Base-by-base conservation (phyloP, 1,284 basidiomycete genomes). In the Omphalotus olearius region DNA sequence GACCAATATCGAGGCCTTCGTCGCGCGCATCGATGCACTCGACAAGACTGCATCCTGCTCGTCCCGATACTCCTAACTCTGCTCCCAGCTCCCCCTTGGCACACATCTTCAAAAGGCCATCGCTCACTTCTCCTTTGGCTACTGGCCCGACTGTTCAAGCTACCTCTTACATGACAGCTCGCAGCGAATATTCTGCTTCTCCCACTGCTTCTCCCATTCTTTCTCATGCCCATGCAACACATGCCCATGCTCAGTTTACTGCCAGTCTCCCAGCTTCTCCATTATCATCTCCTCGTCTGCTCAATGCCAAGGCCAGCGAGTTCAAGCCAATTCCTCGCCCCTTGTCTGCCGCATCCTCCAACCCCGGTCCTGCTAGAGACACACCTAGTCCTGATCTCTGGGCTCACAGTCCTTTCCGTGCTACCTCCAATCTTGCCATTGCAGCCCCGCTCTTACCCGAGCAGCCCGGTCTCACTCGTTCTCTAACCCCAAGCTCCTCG, bases 361-460 rank as follows among this genome's bases (percentile, higher is more conserved):
- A 81, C 57, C 80, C 87, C 11, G 76, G 73, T 26, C 56, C 56
- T 30, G 30, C 26, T 40, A 71, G 87, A 50, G 85, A 89, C 56
- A 88, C 87, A 0, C 85, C 88, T 25, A 88, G 86, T 11, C 90
- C 88, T 20, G 88, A 91, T 69, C 63, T 90, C 45, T 91, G 88
- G 89, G 79, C 88, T 1, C 85, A 87, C 63, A 85, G 78, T 57
- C 81, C 82, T 1, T 78, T 82, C 1, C 76, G 91, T 47, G 80
- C 83, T 0, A 80, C 83, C 0, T 93, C 91, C 2, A 94, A 91
- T 64, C 78, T 94, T 7, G 91, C 91, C 33, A 93, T 94, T 55
- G 92, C 91, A 7, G 87, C 91, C 1, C 92, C 93, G 2, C 74
- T 95, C 28, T 78, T 92, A 35, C 85, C 88, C 47, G 89, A 91